These are phyloP conservation scores for Gardenia jasminoides DNA, from an alignment of 257 asterid species.

Conservation along the genomic window DNA sequence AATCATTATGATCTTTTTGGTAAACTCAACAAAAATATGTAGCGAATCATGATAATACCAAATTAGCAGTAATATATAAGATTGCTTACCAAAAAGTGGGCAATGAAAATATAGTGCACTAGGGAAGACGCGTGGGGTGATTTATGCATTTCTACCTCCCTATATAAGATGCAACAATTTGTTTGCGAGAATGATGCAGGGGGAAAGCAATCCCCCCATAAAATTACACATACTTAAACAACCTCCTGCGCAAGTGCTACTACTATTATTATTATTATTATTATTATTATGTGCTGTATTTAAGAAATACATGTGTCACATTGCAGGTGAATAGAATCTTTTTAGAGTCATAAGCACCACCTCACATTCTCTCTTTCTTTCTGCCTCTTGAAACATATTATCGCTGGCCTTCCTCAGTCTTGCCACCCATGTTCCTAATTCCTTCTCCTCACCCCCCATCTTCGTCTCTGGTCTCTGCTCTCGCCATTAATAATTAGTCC, in stretches of 20 bases:
- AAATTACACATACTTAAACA: not conserved
- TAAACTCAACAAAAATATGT: not conserved
- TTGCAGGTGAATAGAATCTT: conserved; percentile 41
- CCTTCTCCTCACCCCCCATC: conserved; percentile 5
- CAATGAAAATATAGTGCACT: no score
- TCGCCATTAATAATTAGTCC: no score
- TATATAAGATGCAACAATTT: not conserved
- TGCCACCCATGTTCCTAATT: conserved; percentile 48
- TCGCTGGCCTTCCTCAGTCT: conserved; percentile 73
- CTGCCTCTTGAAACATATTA: conserved; percentile 36
- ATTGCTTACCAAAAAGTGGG: not conserved
- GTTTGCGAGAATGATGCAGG: not conserved
- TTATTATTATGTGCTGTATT: not conserved
- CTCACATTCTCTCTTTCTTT: conserved; percentile 42
- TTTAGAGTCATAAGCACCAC: conserved; percentile 41
- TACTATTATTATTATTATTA: no score
- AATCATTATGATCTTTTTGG: not conserved
- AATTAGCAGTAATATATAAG: not conserved
- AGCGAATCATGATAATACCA: not conserved
- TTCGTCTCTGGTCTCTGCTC: conserved; percentile 1
- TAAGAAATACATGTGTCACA: conserved; percentile 26
- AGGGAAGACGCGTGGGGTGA: no score
- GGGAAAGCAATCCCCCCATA: not conserved
- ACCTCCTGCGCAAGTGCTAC: not conserved
- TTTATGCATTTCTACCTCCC: not conserved